These are phyloP conservation scores for Cucurbita maxima DNA, from an alignment of 306 rosid species.

Conservation along the genomic window DNA sequence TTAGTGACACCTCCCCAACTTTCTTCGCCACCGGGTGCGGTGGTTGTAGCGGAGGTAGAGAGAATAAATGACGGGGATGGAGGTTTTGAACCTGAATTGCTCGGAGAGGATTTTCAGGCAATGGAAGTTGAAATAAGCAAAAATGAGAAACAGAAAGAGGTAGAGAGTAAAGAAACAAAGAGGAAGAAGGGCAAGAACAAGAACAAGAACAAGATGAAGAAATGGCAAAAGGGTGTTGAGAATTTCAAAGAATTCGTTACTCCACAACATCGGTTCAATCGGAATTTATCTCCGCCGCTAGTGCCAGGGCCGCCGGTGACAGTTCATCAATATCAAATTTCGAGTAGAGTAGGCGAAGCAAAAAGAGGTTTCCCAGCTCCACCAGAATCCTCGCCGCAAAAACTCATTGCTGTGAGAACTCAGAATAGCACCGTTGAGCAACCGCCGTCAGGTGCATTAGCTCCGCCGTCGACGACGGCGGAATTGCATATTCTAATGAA, in stretches of 20 bases:
- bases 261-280: conserved; percentile 10
- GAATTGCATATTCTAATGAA: conserved; percentile 34
- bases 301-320: conserved; percentile 10
- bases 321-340: conserved; percentile 24
- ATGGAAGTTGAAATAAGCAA: conserved; percentile 18
- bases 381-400: background rate
- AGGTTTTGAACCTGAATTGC: background rate
- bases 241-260: conserved; percentile 24
- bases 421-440: conserved; percentile 22
- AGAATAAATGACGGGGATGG: background rate
- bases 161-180: conserved; percentile 35
- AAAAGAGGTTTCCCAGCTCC: conserved; percentile 9
- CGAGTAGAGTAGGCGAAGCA: conserved; percentile 30
- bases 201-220: conserved; percentile 49
- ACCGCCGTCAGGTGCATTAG: conserved; percentile 24
- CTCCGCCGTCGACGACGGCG: conserved; percentile 39
- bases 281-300: conserved; percentile 6
- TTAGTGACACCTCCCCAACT: background rate
- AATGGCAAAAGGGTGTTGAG: conserved; percentile 38
- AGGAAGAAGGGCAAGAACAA: conserved; percentile 47
- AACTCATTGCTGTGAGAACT: background rate
- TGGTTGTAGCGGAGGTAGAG: background rate
- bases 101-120: background rate
- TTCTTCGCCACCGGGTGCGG: background rate
- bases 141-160: conserved; percentile 29